Evolutionary conservation across 176 grass and related monocot species (phyloP), one percentile per base, ranked within the genome.

Genomic region (Tillandsia fasciculata): DNA sequence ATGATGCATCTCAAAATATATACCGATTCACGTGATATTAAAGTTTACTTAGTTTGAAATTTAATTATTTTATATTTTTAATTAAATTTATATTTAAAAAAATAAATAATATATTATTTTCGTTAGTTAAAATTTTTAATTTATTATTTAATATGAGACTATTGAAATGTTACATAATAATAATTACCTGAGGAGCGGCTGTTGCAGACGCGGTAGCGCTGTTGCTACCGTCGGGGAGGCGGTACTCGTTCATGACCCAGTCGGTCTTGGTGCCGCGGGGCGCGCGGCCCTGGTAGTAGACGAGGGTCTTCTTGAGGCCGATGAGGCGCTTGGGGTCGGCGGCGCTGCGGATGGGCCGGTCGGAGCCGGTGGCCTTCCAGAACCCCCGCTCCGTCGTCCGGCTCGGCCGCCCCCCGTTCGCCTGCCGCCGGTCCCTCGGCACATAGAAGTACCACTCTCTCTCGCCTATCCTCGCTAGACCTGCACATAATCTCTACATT

Each of bases 171-270:
- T 42, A 42, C 33, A 6, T 5, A 7, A 42, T 42, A 42, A 42
- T 42, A 42, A 42, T 42, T 7, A 61, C 88, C 81, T 82, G 87
- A 2, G 81, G 81, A 1, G 68, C 13, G 10, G 15, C 13, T 18
- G 75, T 8, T 0, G 67, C 58, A n/a, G 26, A 65, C n/a, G 51
- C 1, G 15, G 2, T 12, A 61, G 12, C 26, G 5, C 29, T 20
- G 5, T 5, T 3, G 3, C 6, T 42, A 42, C 12, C 7, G 22
- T 84, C 83, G 14, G 94, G 94, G 61, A 97, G 81, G 12, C 94
- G 84, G 75, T 97, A 97, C 77, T 97, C 94, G 65, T 97, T 97
- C 94, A 97, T 97, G 69, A 97, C 82, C 94, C 94, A 97, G 51
- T 92, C 84, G 0, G 94, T 97, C 84, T 90, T 93, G 56, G 77